Evolutionary conservation across 202 grass and related monocot genomes (phyloP).

Genomic region (Brachypodium distachyon): DNA sequence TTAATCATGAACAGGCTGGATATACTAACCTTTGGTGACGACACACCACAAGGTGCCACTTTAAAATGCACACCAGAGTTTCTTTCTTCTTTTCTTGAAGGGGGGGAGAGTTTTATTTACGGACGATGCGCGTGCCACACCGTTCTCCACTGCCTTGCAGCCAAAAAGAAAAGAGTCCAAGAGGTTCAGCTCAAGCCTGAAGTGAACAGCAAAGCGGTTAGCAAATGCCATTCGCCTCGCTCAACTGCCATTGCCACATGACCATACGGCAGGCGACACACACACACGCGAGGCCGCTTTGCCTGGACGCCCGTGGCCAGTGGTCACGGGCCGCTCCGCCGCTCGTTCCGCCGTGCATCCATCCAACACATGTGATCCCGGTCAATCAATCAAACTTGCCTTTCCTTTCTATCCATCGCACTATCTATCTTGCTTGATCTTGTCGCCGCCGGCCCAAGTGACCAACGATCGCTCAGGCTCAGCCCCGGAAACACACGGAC

Average conservation of each 20-base stretch:
- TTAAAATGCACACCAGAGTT: too few species aligned
- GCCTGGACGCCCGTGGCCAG: not conserved
- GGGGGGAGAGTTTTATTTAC: too few species aligned
- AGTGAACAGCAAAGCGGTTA: not conserved
- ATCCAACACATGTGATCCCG: not conserved
- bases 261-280: not conserved
- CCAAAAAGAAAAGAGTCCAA: too few species aligned
- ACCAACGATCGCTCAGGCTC: too few species aligned
- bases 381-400: not conserved
- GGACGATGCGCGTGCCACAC: too few species aligned
- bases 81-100: too few species aligned
- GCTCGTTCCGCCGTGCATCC: not conserved
- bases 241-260: not conserved
- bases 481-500: not conserved
- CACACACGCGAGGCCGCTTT: not conserved
- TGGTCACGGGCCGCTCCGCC: not conserved
- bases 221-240: not conserved
- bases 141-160: too few species aligned
- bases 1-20: constrained; percentile 1
- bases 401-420: not conserved
- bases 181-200: too few species aligned
- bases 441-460: constrained; percentile 6
- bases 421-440: not conserved
- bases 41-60: too few species aligned
- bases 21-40: too few species aligned